Conservation (phyloP, 2,329 filamentous ascomycete species). For the Bipolaris gigantea region DNA sequence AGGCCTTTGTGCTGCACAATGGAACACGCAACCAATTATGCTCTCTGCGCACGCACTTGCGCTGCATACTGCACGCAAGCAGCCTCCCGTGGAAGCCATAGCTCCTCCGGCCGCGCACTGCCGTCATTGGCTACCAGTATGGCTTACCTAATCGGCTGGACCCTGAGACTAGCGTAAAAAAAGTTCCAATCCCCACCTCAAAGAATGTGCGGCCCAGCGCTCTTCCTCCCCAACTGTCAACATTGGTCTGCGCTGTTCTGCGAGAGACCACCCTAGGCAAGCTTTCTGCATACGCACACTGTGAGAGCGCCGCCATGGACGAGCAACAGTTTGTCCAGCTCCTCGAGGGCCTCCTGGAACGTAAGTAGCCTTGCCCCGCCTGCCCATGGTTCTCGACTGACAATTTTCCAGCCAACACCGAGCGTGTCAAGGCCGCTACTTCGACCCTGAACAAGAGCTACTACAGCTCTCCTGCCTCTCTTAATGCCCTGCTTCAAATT, state of each 20-base stretch:
- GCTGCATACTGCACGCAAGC: neutral
- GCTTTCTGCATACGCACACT: constrained; percentile 23
- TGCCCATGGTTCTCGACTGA: constrained; percentile 35
- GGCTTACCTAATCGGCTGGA: constrained; percentile 15
- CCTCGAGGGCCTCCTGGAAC: constrained; percentile 83
- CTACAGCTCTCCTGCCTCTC: constrained; percentile 81
- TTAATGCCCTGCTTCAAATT: constrained; percentile 85
- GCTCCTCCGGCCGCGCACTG: constrained; percentile 1
- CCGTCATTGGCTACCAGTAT: constrained; percentile 11
- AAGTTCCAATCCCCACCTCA: constrained; percentile 26
- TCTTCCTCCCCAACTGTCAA: constrained; percentile 21
- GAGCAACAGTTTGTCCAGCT: constrained; percentile 82
- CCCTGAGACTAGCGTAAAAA: constrained; percentile 15
- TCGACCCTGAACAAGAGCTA: constrained; percentile 89
- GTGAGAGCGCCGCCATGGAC: constrained; percentile 61
- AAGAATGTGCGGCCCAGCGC: constrained; percentile 13
- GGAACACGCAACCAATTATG: too few species aligned
- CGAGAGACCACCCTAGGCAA: constrained; percentile 26
- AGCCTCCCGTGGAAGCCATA: neutral
- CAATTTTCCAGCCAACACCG: constrained; percentile 68
- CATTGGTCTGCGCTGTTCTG: constrained; percentile 22
- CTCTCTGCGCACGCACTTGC: neutral
- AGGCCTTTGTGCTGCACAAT: neutral
- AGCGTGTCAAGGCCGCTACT: constrained; percentile 80
- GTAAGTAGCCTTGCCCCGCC: constrained; percentile 57